Conservation (phyloP, 2,329 filamentous ascomycete species). For the Epichloe baconii region DNA sequence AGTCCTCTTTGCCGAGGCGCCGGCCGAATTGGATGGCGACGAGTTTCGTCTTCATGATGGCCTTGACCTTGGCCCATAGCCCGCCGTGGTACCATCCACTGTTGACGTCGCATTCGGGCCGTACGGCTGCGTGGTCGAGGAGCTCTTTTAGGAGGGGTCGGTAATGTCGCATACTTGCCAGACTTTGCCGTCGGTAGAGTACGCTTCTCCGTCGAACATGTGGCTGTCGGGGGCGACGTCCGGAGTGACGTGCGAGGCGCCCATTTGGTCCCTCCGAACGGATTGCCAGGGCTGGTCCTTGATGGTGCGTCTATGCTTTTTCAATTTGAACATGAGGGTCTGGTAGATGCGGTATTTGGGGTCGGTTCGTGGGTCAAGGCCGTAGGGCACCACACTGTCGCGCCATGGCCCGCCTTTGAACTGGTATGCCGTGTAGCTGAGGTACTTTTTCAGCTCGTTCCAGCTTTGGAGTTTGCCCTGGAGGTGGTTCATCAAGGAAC, state of each 20-base stretch:
- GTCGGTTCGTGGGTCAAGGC: slow-evolving; percentile 70
- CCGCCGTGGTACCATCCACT: slow-evolving; percentile 82
- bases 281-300: slow-evolving; percentile 37
- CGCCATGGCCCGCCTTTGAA: slow-evolving; percentile 89
- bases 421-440: slow-evolving; percentile 80
- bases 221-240: slow-evolving; percentile 43
- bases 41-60: slow-evolving; percentile 81
- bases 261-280: slow-evolving; percentile 27
- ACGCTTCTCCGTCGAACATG: slow-evolving; percentile 67
- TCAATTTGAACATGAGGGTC: slow-evolving; percentile 73
- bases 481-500: slow-evolving; percentile 66
- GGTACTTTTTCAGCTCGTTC: slow-evolving; percentile 55
- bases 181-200: slow-evolving; percentile 70
- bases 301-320: slow-evolving; percentile 34
- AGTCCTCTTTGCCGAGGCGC: slow-evolving; percentile 28
- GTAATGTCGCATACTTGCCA: slow-evolving; percentile 92
- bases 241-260: slow-evolving; percentile 24
- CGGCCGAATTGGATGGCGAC: slow-evolving; percentile 48
- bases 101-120: slow-evolving; percentile 43
- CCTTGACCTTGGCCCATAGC: slow-evolving; percentile 69
- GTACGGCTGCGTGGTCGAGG: slow-evolving; percentile 48
- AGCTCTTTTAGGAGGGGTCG: slow-evolving; percentile 57
- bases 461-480: slow-evolving; percentile 35
- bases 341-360: slow-evolving; percentile 73
- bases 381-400: slow-evolving; percentile 74